These are phyloP conservation scores for Pseudocercospora fijiensis DNA, from an alignment of 2,329 filamentous ascomycete species.

Conservation along the genomic window DNA sequence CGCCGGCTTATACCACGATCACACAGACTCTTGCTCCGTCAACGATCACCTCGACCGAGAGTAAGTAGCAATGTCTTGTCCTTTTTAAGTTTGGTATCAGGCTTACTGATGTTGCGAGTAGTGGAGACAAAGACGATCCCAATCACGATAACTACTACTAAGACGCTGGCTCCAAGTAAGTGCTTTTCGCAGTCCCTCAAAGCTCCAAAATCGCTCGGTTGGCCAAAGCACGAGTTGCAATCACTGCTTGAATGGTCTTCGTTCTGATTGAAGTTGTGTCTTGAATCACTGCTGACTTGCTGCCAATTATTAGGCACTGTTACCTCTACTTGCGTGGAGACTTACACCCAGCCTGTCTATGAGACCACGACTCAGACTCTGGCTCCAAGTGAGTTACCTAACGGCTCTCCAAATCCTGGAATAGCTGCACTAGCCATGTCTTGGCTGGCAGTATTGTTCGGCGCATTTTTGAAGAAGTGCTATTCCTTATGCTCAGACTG, in stretches of 20 bases:
- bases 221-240: background rate
- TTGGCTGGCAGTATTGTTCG: background rate
- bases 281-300: background rate
- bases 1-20: slow-evolving; percentile 4
- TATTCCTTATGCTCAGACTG: background rate
- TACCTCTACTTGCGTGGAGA: slow-evolving; percentile 4
- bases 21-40: slow-evolving; percentile 9
- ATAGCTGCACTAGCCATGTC: background rate
- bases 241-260: background rate
- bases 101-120: background rate
- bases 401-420: background rate
- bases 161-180: background rate
- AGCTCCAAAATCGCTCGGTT: background rate
- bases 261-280: rapidly evolving
- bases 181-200: background rate
- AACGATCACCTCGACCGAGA: background rate
- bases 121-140: background rate
- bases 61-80: background rate
- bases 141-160: background rate
- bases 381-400: background rate
- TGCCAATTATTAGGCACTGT: background rate
- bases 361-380: background rate
- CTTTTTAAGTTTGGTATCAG: background rate
- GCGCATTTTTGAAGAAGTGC: background rate
- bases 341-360: slow-evolving; percentile 2